Conservation (phyloP, 2,329 filamentous ascomycete genomes). For the Sporothrix humicola region DNA sequence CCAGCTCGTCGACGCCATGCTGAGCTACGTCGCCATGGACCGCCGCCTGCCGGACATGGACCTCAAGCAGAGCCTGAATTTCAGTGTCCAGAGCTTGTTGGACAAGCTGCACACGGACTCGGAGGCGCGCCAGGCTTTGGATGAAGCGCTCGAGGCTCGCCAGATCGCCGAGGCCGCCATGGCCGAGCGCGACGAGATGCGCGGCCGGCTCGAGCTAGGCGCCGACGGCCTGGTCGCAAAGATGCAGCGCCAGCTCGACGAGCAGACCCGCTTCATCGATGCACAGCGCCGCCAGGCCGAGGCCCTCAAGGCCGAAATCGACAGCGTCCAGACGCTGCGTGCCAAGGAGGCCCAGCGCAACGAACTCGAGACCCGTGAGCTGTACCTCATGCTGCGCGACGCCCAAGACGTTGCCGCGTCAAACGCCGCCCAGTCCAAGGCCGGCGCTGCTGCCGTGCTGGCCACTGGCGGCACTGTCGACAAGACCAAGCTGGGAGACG, state of each 20-base stretch:
- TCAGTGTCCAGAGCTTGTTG: slow-evolving; percentile 92
- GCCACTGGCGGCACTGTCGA: slow-evolving; percentile 44
- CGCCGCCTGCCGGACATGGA: slow-evolving; percentile 94
- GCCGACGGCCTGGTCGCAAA: slow-evolving; percentile 93
- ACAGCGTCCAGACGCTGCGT: slow-evolving; percentile 81
- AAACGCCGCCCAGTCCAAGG: slow-evolving; percentile 61
- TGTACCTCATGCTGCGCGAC: slow-evolving; percentile 98
- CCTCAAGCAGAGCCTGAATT: slow-evolving; percentile 95
- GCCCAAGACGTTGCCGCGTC: slow-evolving; percentile 95
- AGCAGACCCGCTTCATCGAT: slow-evolving; percentile 88
- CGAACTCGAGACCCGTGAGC: slow-evolving; percentile 91
- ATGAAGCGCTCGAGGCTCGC: slow-evolving; percentile 87
- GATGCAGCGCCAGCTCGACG: slow-evolving; percentile 90
- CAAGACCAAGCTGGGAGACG: slow-evolving; percentile 56
- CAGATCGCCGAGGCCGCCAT: slow-evolving; percentile 95
- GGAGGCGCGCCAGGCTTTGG: slow-evolving; percentile 87
- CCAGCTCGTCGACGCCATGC: slow-evolving; percentile 97
- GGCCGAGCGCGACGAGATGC: slow-evolving; percentile 95
- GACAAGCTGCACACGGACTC: slow-evolving; percentile 97
- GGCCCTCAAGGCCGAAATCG: slow-evolving; percentile 84
- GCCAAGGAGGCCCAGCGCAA: slow-evolving; percentile 92
- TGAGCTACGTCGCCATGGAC: slow-evolving; percentile 99
- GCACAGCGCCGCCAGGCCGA: slow-evolving; percentile 86
- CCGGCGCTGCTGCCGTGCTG: slow-evolving; percentile 24
- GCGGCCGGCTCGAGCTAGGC: slow-evolving; percentile 82